A percentile compares a stretch with the other conserved stretches of the same genome.
Conservation (phyloP, 768 basidiomycete species). For the Mycena amicta region DNA sequence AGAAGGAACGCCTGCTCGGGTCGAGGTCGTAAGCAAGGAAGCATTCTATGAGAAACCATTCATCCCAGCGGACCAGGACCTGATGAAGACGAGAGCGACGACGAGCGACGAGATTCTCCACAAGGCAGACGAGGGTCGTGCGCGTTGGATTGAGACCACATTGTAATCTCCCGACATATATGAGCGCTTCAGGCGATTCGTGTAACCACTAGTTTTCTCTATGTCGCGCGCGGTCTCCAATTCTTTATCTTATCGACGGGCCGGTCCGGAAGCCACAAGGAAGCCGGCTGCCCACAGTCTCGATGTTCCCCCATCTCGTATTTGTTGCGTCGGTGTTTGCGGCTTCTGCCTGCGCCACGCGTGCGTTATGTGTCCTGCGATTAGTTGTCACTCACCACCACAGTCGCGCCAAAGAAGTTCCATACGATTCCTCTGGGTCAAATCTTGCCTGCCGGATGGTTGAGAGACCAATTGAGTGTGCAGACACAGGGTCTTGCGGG, state of each 20-base stretch:
- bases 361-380: not conserved
- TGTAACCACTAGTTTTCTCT: too few relatives aligned
- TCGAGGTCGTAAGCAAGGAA: constrained; percentile 59
- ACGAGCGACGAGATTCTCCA: constrained; percentile 87
- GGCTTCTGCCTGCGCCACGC: constrained; percentile 7
- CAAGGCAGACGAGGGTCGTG: constrained; percentile 75
- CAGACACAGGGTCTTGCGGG: constrained; percentile 42
- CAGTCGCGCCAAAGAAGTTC: constrained; percentile 47
- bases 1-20: constrained; percentile 80
- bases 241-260: too few relatives aligned
- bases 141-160: too few relatives aligned
- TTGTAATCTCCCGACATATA: too few relatives aligned
- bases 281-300: too few relatives aligned
- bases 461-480: constrained; percentile 41
- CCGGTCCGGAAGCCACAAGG: too few relatives aligned
- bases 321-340: not conserved
- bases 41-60: constrained; percentile 84
- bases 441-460: constrained; percentile 44
- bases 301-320: constrained; percentile 9
- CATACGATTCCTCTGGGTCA: constrained; percentile 42
- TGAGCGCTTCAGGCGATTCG: too few relatives aligned
- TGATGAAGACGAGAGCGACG: constrained; percentile 95
- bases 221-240: too few relatives aligned
- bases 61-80: constrained; percentile 92
- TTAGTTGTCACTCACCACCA: not conserved